Percentiles rank a stretch among this genome's conserved stretches.
Conservation (phyloP, 106 monocot genomes). For the Apostasia shenzhenica region DNA sequence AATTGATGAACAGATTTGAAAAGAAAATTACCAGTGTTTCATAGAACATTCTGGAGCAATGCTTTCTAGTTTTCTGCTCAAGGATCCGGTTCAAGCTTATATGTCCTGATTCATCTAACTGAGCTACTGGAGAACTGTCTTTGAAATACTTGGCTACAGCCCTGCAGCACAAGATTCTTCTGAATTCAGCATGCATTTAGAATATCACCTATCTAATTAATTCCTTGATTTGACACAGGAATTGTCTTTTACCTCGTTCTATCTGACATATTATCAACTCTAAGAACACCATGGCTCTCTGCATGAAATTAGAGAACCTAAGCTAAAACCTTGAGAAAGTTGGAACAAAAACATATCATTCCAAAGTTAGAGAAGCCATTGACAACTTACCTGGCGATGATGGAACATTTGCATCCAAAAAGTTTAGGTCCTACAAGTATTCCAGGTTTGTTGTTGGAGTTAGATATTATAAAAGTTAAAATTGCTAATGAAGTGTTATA, state of each 20-base stretch:
- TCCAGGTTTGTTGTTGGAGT: too few relatives aligned
- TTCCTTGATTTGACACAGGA: background rate
- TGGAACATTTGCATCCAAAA: background rate
- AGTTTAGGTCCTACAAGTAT: constrained; percentile 1
- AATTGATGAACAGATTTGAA: too few relatives aligned
- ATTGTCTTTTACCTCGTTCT: constrained; percentile 4
- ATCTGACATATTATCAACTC: background rate
- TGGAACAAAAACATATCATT: background rate
- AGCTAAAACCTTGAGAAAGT: background rate
- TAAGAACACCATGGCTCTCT: background rate
- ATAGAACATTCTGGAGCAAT: constrained; percentile 8
- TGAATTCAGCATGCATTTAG: background rate
- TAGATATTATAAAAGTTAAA: background rate
- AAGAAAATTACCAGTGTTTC: constrained; percentile 9
- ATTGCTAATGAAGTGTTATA: background rate
- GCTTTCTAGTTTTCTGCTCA: constrained; percentile 1
- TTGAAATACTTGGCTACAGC: constrained; percentile 9
- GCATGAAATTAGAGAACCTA: background rate
- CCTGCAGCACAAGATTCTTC: background rate
- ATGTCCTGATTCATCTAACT: background rate
- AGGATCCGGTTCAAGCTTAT: constrained; percentile 5
- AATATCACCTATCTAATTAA: too few relatives aligned
- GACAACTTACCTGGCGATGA: constrained; percentile 1
- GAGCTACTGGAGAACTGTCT: background rate
- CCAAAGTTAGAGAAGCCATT: too few relatives aligned